Conservation (phyloP, 805 yeast genomes). For the Saturnispora quitensis region DNA sequence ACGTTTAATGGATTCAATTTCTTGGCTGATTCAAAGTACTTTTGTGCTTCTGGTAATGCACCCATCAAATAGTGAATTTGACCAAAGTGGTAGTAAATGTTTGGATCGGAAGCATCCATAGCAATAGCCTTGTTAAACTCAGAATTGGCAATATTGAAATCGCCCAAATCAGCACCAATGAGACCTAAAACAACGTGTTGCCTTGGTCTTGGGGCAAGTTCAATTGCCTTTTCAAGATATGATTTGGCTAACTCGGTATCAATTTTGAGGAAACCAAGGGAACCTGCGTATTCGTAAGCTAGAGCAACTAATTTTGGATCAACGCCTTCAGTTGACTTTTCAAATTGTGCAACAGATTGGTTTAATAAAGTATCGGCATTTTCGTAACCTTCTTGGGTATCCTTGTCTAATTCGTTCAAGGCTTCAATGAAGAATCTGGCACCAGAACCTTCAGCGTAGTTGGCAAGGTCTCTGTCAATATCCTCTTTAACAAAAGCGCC, state of each 20-base stretch:
- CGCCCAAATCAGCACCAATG: constrained; percentile 71
- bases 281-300: constrained; percentile 77
- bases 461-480: constrained; percentile 35
- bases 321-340: constrained; percentile 28
- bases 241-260: constrained; percentile 57
- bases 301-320: constrained; percentile 42
- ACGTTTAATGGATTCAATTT: constrained; percentile 66
- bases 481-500: constrained; percentile 65
- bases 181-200: constrained; percentile 76
- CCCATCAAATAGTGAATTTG: constrained; percentile 80
- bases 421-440: constrained; percentile 60
- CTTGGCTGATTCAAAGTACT: constrained; percentile 68
- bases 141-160: constrained; percentile 46
- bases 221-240: constrained; percentile 57
- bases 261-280: constrained; percentile 73
- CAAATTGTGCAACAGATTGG: constrained; percentile 44
- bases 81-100: constrained; percentile 88
- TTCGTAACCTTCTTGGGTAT: constrained; percentile 51
- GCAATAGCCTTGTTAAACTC: constrained; percentile 67
- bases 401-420: constrained; percentile 38
- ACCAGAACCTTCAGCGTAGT: constrained; percentile 48
- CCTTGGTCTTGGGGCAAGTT: constrained; percentile 66
- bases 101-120: constrained; percentile 63
- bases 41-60: constrained; percentile 62
- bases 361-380: constrained; percentile 48